A percentile compares a stretch with the other conserved stretches of the same genome.
Conservation (phyloP, 2,329 filamentous ascomycete genomes). For the Nakataea oryzae region DNA sequence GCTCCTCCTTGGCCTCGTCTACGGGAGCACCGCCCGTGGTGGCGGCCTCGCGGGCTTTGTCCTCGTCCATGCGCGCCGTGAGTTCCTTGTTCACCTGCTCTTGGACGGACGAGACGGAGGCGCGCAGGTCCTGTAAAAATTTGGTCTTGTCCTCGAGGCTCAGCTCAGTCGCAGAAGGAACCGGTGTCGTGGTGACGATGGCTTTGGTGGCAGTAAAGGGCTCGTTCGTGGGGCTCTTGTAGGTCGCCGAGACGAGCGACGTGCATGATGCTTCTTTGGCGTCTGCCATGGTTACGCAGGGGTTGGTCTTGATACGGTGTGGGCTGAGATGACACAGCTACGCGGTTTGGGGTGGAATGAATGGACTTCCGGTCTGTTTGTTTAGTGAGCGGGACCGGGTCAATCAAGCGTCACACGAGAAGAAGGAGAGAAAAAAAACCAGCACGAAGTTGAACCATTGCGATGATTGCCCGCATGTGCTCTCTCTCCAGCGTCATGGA, state of each 20-base stretch:
- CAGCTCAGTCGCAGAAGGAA: neutral
- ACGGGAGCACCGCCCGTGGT: constrained; percentile 16
- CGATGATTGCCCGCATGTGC: too few relatives aligned
- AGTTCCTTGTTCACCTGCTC: constrained; percentile 59
- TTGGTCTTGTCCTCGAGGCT: constrained; percentile 38
- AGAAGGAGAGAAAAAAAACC: too few relatives aligned
- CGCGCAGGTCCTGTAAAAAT: constrained; percentile 50
- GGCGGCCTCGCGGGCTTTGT: constrained; percentile 41
- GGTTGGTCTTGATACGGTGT: neutral
- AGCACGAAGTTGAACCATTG: too few relatives aligned
- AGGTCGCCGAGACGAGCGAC: constrained; percentile 33
- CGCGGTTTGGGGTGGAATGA: too few relatives aligned
- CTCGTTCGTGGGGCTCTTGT: constrained; percentile 39
- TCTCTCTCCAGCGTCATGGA: too few relatives aligned
- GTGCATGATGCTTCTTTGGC: neutral
- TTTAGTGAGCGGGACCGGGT: too few relatives aligned
- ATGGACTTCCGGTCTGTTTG: too few relatives aligned
- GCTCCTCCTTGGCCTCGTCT: constrained; percentile 53
- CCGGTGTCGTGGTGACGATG: constrained; percentile 16
- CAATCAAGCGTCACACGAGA: neutral
- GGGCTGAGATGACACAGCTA: constrained; percentile 3
- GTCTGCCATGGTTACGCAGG: constrained; percentile 1
- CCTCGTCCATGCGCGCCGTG: constrained; percentile 64
- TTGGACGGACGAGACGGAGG: constrained; percentile 49
- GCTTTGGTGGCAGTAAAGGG: constrained; percentile 31